Percentiles rank a stretch among this genome's conserved stretches.
These are phyloP conservation scores for Malus hybrid DNA, from an alignment of 331 rosid species.

Conservation along the genomic window DNA sequence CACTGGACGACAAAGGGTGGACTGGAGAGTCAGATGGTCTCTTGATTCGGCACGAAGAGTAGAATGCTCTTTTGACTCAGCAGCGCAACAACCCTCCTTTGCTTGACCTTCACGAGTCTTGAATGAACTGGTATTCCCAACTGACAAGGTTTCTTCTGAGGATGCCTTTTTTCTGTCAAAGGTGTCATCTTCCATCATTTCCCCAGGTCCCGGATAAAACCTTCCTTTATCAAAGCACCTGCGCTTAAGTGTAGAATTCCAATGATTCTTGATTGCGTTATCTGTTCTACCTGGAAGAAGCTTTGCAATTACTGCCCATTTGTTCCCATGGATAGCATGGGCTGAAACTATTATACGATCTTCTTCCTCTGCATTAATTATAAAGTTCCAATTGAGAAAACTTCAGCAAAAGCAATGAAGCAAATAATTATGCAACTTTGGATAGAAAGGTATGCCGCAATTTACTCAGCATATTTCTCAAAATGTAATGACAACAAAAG, in stretches of 20 bases:
- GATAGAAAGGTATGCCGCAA: not conserved
- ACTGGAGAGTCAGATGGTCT: constrained; percentile 9
- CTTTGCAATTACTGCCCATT: constrained; percentile 68
- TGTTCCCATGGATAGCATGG: constrained; percentile 66
- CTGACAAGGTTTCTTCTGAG: constrained; percentile 53
- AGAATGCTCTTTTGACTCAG: constrained; percentile 15
- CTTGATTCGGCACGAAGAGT: constrained; percentile 16
- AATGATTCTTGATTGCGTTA: constrained; percentile 63
- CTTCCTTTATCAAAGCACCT: constrained; percentile 30
- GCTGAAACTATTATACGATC: constrained; percentile 48
- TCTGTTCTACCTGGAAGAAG: constrained; percentile 74
- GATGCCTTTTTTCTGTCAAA: constrained; percentile 46
- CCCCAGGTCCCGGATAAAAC: constrained; percentile 4
- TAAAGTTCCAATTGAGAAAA: not conserved
- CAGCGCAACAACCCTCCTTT: constrained; percentile 15
- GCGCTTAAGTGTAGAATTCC: constrained; percentile 68
- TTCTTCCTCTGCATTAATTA: constrained; percentile 44
- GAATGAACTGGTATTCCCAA: constrained; percentile 27
- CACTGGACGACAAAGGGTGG: constrained; percentile 34
- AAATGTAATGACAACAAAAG: not conserved
- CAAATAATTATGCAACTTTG: not conserved
- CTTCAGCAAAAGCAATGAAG: not conserved
- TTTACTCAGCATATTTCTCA: not conserved
- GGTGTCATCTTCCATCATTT: constrained; percentile 25
- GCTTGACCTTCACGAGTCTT: constrained; percentile 23